Percentiles rank a stretch among this genome's conserved stretches.
These are phyloP conservation scores for Phialemonium atrogriseum DNA, from an alignment of 2,329 filamentous ascomycete species.

Conservation along the genomic window DNA sequence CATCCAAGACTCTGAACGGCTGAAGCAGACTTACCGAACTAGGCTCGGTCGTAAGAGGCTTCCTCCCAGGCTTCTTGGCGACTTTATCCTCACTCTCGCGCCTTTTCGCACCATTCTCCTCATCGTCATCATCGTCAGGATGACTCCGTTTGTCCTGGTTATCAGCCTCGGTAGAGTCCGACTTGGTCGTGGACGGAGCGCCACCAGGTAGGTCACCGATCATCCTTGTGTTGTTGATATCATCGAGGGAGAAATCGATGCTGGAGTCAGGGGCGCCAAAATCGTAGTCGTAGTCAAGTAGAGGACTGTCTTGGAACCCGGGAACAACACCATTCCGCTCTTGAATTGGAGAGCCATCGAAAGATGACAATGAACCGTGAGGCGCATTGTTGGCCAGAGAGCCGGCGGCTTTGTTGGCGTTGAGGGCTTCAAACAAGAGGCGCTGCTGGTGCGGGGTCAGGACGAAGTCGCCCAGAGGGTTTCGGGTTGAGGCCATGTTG, in stretches of 20 bases:
- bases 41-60: slow-evolving; percentile 90
- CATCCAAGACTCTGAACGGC: too few relatives aligned
- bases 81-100: slow-evolving; percentile 77
- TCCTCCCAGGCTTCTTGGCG: slow-evolving; percentile 91
- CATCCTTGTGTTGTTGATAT: slow-evolving; percentile 52
- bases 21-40: slow-evolving; percentile 70
- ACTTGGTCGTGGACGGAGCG: slow-evolving; percentile 32
- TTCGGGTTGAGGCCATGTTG: slow-evolving; percentile 43
- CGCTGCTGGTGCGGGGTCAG: slow-evolving; percentile 71
- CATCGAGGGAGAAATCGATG: slow-evolving; percentile 64
- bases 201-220: slow-evolving; percentile 68
- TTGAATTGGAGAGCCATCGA: slow-evolving; percentile 40
- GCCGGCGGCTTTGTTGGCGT: slow-evolving; percentile 51
- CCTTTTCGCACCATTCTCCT: slow-evolving; percentile 54
- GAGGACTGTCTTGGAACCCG: slow-evolving; percentile 67
- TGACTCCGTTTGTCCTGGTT: slow-evolving; percentile 64
- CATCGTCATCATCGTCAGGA: slow-evolving; percentile 62
- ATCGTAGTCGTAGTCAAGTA: slow-evolving; percentile 73
- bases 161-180: slow-evolving; percentile 54
- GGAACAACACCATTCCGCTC: slow-evolving; percentile 36
- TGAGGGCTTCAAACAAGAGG: slow-evolving; percentile 66
- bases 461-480: slow-evolving; percentile 50
- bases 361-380: slow-evolving; percentile 38
- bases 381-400: slow-evolving; percentile 26
- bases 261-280: slow-evolving; percentile 60